phyloP scores from a whole-genome alignment of 2,329 filamentous ascomycete species.

The Colletotrichum scovillei region DNA sequence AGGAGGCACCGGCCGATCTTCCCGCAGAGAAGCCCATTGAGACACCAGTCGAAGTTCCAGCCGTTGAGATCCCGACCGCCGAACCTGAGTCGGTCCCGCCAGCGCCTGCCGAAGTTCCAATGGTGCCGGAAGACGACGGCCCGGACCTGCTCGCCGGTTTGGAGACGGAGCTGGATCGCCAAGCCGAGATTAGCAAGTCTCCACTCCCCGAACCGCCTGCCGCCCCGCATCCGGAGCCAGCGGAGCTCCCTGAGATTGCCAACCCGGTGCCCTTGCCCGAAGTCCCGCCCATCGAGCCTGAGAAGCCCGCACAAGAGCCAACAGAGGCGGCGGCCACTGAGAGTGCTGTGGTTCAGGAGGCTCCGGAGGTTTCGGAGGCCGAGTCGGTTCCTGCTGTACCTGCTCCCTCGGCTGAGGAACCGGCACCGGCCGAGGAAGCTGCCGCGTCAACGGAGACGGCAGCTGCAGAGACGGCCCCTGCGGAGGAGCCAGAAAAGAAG shows the following conservation, averaged over 20 bases:
- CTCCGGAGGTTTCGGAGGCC: neutral
- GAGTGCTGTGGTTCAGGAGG: neutral
- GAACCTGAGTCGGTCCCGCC: conserved; percentile 8
- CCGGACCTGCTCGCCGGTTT: conserved; percentile 35
- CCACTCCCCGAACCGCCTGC: conserved; percentile 24
- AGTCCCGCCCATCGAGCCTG: conserved; percentile 13
- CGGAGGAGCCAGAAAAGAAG: conserved; percentile 10
- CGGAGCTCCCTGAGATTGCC: conserved; percentile 19
- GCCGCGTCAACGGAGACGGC: neutral
- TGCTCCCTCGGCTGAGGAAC: neutral
- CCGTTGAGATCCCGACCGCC: conserved; percentile 3
- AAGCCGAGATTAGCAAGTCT: conserved; percentile 26
- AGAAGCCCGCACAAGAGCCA: conserved; percentile 10
- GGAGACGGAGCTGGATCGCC: conserved; percentile 34
- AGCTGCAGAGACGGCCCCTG: neutral
- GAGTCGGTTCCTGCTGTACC: neutral
- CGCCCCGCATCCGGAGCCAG: conserved; percentile 23
- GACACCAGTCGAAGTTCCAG: neutral
- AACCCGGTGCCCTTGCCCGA: conserved; percentile 24
- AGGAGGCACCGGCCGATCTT: neutral
- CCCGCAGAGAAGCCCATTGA: neutral
- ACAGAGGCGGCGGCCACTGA: neutral
- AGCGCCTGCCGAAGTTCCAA: neutral
- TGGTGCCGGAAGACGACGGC: conserved; percentile 24
- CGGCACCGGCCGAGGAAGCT: neutral